Evolutionary conservation across 1,139 yeast species (phyloP).

Genomic region (Saccharomyces uvarum): DNA sequence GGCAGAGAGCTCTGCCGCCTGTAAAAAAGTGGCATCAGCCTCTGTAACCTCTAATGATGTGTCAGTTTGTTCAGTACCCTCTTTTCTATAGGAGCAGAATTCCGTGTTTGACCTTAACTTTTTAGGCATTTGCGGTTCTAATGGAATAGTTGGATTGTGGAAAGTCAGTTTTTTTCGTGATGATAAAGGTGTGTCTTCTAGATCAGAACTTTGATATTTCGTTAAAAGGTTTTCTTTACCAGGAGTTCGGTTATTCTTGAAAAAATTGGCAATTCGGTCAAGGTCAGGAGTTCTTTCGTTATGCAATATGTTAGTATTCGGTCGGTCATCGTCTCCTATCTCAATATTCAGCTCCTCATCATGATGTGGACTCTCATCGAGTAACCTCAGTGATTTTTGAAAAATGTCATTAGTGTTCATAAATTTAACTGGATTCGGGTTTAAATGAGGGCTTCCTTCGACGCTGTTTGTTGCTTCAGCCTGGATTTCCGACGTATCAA

Average conservation of each 20-base stretch:
- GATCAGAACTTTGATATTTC: slow-evolving; percentile 12
- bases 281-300: slow-evolving; percentile 26
- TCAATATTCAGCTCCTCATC: background rate
- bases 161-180: slow-evolving; percentile 6
- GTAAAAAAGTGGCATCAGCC: background rate
- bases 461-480: background rate
- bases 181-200: slow-evolving; percentile 19
- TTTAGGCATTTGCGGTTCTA: background rate
- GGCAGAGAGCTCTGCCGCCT: background rate
- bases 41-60: slow-evolving; percentile 17
- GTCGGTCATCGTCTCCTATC: background rate
- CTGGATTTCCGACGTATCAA: background rate
- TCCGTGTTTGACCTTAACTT: background rate
- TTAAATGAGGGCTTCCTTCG: background rate
- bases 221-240: slow-evolving; percentile 10
- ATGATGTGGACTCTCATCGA: background rate
- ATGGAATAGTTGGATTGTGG: background rate
- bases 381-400: background rate
- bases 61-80: slow-evolving; percentile 6
- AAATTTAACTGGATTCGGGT: slow-evolving; percentile 3
- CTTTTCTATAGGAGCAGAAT: background rate
- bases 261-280: slow-evolving; percentile 22
- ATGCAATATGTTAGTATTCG: slow-evolving; percentile 1
- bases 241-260: slow-evolving; percentile 16
- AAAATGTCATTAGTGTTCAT: slow-evolving; percentile 5